Percentiles rank a stretch among this genome's conserved stretches.
These are phyloP conservation scores for Fonsecaea pedrosoi DNA, from an alignment of 2,329 filamentous ascomycete genomes.

Conservation along the genomic window DNA sequence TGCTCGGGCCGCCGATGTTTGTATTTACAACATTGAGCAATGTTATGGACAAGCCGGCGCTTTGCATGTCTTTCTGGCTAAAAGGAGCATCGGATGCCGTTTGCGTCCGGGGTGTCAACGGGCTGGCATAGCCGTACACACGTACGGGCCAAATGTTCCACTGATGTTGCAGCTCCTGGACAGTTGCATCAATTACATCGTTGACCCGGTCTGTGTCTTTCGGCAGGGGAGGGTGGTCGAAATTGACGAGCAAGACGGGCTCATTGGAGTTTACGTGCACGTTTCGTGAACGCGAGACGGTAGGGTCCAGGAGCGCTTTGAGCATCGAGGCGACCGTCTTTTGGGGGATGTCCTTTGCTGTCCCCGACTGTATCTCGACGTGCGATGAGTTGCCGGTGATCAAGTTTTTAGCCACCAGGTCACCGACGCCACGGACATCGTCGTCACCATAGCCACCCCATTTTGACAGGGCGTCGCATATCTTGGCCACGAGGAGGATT, in stretches of 20 bases:
- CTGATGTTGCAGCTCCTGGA: constrained; percentile 28
- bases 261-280: constrained; percentile 40
- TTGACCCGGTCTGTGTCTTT: background rate
- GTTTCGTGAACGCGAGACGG: constrained; percentile 12
- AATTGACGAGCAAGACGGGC: constrained; percentile 37
- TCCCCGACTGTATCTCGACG: background rate
- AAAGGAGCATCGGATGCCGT: background rate
- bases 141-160: constrained; percentile 38
- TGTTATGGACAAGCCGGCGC: constrained; percentile 27
- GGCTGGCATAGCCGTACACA: constrained; percentile 30
- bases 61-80: background rate
- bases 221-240: background rate
- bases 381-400: constrained; percentile 22
- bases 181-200: constrained; percentile 18
- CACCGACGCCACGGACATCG: constrained; percentile 24
- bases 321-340: constrained; percentile 26
- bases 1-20: constrained; percentile 40
- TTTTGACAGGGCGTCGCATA: constrained; percentile 27
- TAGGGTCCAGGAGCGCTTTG: constrained; percentile 24
- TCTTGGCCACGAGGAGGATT: constrained; percentile 31
- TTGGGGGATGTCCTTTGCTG: background rate
- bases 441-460: constrained; percentile 26
- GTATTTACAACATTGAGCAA: constrained; percentile 41
- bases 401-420: constrained; percentile 26
- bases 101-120: background rate